Evolutionary conservation across 768 basidiomycete species (phyloP).

Genomic region (Cyathus striatus): DNA sequence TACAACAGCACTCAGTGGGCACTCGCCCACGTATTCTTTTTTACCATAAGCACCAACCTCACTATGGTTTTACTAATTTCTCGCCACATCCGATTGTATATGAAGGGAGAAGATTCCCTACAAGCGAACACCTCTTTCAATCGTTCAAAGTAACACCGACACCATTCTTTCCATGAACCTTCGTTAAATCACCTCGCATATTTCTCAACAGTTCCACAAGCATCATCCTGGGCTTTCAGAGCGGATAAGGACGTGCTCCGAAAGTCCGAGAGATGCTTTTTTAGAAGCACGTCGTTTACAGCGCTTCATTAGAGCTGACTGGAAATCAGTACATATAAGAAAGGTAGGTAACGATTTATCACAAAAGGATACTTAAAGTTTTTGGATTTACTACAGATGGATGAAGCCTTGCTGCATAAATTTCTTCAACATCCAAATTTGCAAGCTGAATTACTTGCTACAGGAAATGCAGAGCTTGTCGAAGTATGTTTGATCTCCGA

Average conservation of each 20-base stretch:
- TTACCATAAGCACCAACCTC: slow-evolving; percentile 57
- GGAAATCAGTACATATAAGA: slow-evolving; percentile 63
- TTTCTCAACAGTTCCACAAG: slow-evolving; percentile 66
- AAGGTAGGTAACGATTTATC: slow-evolving; percentile 33
- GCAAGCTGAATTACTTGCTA: slow-evolving; percentile 52
- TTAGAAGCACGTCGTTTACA: slow-evolving; percentile 66
- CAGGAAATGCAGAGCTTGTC: slow-evolving; percentile 61
- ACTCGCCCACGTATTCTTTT: slow-evolving; percentile 45
- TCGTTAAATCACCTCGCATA: slow-evolving; percentile 5
- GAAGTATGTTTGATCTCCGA: slow-evolving; percentile 57
- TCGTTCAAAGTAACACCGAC: slow-evolving; percentile 53
- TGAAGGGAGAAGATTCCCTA: slow-evolving; percentile 62
- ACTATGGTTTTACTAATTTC: slow-evolving; percentile 74
- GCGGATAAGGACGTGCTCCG: slow-evolving; percentile 60
- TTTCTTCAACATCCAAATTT: slow-evolving; percentile 67
- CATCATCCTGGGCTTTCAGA: slow-evolving; percentile 61
- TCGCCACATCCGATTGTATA: slow-evolving; percentile 61
- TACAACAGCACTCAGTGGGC: too few species aligned
- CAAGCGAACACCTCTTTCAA: slow-evolving; percentile 75
- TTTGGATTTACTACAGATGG: slow-evolving; percentile 55
- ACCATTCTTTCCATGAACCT: not conserved
- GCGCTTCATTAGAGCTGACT: slow-evolving; percentile 57
- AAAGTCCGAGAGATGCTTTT: slow-evolving; percentile 58
- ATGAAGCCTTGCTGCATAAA: slow-evolving; percentile 57
- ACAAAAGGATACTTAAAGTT: too few species aligned